A percentile compares a stretch with the other conserved stretches of the same genome.
phyloP scores from a whole-genome alignment of 1,284 basidiomycete species.

The Afroboletus lepidellus region DNA sequence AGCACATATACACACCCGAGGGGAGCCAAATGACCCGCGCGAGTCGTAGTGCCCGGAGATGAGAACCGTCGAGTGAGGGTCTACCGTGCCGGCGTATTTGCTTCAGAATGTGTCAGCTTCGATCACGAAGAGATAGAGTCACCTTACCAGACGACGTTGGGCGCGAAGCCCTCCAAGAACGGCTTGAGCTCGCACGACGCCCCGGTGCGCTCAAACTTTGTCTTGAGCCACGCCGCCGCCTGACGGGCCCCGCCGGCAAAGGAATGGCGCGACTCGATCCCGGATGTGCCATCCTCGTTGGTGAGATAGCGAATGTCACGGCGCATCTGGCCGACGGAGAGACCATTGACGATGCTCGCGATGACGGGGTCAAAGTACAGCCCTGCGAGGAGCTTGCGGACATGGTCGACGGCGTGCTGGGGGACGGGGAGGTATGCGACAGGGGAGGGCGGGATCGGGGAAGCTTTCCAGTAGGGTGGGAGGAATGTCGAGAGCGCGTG shows the following conservation, averaged over 20 bases:
- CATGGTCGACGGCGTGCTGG: slow-evolving; percentile 44
- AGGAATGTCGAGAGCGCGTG: slow-evolving; percentile 43
- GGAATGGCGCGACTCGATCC: slow-evolving; percentile 73
- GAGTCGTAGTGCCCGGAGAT: slow-evolving; percentile 85
- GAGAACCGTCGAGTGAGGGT: slow-evolving; percentile 57
- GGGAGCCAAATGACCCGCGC: slow-evolving; percentile 77
- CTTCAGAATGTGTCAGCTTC: slow-evolving; percentile 37
- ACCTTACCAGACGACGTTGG: slow-evolving; percentile 78
- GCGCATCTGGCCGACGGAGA: slow-evolving; percentile 61
- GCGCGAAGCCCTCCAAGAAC: slow-evolving; percentile 73
- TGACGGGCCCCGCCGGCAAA: slow-evolving; percentile 67
- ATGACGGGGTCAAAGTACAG: slow-evolving; percentile 61
- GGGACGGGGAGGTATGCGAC: slow-evolving; percentile 53
- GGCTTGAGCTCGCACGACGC: slow-evolving; percentile 64
- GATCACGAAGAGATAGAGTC: too few relatives aligned
- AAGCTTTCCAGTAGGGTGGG: slow-evolving; percentile 62
- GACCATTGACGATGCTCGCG: slow-evolving; percentile 59
- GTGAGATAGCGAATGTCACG: slow-evolving; percentile 78
- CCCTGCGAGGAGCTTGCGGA: slow-evolving; percentile 47
- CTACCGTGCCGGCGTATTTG: slow-evolving; percentile 47
- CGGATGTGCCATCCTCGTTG: slow-evolving; percentile 68
- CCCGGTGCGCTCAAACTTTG: slow-evolving; percentile 67
- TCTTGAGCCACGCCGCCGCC: slow-evolving; percentile 77
- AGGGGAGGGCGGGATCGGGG: slow-evolving; percentile 48
- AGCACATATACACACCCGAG: slow-evolving; percentile 22